Evolutionary conservation across 345 rosid species (phyloP).

Genomic region (Eucalyptus cloeziana): DNA sequence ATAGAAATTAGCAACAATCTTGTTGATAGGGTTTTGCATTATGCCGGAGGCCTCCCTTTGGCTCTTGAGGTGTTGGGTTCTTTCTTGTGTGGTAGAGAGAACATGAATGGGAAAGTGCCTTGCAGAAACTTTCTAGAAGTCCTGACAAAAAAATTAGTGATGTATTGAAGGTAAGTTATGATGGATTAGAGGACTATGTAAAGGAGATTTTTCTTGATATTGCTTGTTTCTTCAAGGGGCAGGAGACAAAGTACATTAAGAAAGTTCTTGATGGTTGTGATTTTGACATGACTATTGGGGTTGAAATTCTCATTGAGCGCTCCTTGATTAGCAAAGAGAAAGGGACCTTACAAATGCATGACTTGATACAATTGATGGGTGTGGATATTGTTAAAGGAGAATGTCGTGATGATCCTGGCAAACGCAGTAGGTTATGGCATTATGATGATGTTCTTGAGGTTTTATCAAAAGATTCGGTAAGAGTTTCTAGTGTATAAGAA

Average conservation of each 20-base stretch:
- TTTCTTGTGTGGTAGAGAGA: background rate
- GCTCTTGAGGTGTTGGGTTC: background rate
- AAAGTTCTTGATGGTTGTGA: background rate
- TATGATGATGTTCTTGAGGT: background rate
- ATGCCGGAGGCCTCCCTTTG: background rate
- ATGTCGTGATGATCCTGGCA: accelerated
- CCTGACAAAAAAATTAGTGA: background rate
- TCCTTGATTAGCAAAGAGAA: accelerated
- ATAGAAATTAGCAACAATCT: background rate
- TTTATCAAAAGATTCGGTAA: background rate
- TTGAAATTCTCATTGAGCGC: background rate
- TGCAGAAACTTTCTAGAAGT: background rate
- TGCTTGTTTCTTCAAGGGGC: background rate
- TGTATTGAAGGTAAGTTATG: background rate
- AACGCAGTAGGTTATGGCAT: background rate
- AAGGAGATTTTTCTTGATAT: background rate
- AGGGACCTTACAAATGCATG: background rate
- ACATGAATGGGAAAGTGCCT: background rate
- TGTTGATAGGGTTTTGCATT: too few relatives aligned
- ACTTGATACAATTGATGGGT: background rate
- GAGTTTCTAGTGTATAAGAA: background rate
- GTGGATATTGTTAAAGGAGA: too few relatives aligned
- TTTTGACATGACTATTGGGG: background rate
- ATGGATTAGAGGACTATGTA: background rate
- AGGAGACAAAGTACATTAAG: accelerated